phyloP scores from a whole-genome alignment of 2,329 filamentous ascomycete genomes.

The Penicillium concentricum region DNA sequence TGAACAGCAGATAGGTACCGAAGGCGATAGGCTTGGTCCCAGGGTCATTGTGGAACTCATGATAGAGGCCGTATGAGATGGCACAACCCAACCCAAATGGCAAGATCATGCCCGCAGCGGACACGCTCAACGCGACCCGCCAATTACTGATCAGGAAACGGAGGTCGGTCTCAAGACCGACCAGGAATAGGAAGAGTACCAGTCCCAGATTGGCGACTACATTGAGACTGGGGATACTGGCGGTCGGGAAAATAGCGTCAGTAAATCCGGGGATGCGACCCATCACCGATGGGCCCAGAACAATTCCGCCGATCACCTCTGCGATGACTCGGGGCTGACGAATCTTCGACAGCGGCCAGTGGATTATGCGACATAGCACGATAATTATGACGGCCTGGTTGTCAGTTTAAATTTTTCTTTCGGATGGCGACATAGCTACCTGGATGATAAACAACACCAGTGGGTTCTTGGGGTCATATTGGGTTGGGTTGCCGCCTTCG shows the following conservation, averaged over 20 bases:
- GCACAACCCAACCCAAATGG: slow-evolving; percentile 80
- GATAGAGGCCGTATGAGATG: slow-evolving; percentile 77
- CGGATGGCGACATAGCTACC: slow-evolving; percentile 43
- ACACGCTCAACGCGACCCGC: slow-evolving; percentile 74
- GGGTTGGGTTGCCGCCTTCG: slow-evolving; percentile 66
- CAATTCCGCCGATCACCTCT: slow-evolving; percentile 79
- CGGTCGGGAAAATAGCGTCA: slow-evolving; percentile 70
- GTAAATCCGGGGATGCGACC: slow-evolving; percentile 80
- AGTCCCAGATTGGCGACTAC: slow-evolving; percentile 81
- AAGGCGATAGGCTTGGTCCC: slow-evolving; percentile 60
- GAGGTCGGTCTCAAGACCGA: slow-evolving; percentile 83
- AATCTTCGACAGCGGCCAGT: slow-evolving; percentile 73
- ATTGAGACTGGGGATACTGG: slow-evolving; percentile 71
- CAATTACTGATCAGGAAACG: slow-evolving; percentile 76
- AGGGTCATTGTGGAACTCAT: slow-evolving; percentile 64
- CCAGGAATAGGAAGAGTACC: slow-evolving; percentile 81
- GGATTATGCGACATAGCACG: slow-evolving; percentile 69
- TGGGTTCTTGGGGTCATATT: slow-evolving; percentile 69
- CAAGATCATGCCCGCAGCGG: slow-evolving; percentile 73
- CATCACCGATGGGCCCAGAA: slow-evolving; percentile 85
- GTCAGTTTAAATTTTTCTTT: background rate
- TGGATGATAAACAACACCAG: slow-evolving; percentile 76
- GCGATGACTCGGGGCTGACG: slow-evolving; percentile 80
- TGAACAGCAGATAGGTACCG: slow-evolving; percentile 70
- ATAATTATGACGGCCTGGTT: slow-evolving; percentile 65